phyloP scores from a whole-genome alignment of 2,329 filamentous ascomycete genomes.

The Pseudogymnoascus sp. region DNA sequence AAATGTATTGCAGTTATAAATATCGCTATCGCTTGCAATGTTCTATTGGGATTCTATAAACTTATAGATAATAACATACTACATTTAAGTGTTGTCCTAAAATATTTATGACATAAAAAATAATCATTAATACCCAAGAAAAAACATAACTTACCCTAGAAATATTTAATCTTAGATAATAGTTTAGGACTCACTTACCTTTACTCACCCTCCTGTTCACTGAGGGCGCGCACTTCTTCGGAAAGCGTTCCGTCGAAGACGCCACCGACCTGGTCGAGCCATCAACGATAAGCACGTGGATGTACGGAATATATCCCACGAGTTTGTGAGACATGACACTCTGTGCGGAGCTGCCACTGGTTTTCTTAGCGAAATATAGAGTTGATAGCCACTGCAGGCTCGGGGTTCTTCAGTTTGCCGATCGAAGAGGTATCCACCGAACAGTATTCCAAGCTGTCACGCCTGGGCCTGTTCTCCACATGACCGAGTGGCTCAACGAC shows the following conservation, averaged over 20 bases:
- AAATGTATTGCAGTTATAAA: too few relatives aligned
- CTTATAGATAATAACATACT: too few relatives aligned
- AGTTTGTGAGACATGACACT: not conserved
- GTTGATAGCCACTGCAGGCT: not conserved
- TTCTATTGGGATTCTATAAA: too few relatives aligned
- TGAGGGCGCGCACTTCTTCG: constrained; percentile 46
- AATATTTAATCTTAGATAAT: not conserved
- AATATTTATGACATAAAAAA: not conserved
- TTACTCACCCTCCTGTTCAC: constrained; percentile 34
- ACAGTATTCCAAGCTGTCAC: not conserved
- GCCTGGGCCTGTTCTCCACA: not conserved
- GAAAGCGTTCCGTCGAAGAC: constrained; percentile 34
- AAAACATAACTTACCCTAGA: too few relatives aligned
- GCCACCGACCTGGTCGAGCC: constrained; percentile 22
- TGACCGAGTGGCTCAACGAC: not conserved
- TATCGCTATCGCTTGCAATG: too few relatives aligned
- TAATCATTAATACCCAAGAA: too few relatives aligned
- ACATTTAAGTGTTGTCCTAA: not conserved
- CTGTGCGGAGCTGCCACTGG: not conserved
- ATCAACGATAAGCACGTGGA: not conserved
- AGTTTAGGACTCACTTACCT: not conserved
- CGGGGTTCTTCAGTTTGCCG: not conserved
- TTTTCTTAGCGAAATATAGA: not conserved
- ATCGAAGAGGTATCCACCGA: not conserved
- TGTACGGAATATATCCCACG: not conserved